Conservation (phyloP, 1,284 basidiomycete genomes). For the Afroboletus lepidellus region DNA sequence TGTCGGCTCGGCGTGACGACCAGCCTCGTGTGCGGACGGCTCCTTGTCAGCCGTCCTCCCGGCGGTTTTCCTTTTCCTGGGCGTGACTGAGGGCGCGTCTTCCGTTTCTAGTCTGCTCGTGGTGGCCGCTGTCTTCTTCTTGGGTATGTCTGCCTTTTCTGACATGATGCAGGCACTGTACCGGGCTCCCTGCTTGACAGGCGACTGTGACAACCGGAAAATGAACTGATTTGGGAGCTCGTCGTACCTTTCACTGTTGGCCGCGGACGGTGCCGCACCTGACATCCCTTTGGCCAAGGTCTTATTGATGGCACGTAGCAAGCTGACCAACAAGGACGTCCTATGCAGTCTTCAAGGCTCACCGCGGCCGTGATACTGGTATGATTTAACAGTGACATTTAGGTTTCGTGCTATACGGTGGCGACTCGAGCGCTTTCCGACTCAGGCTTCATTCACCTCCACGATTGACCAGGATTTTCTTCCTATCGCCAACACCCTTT, state of each 20-base stretch:
- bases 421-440: background rate
- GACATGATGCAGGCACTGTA: slow-evolving; percentile 26
- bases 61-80: slow-evolving; percentile 32
- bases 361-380: background rate
- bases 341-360: background rate
- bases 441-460: no score
- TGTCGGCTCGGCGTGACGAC: slow-evolving; percentile 17
- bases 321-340: background rate
- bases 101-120: slow-evolving; percentile 18
- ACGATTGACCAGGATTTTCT: background rate
- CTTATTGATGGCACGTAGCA: background rate
- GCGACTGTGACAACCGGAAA: slow-evolving; percentile 13
- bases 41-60: slow-evolving; percentile 16
- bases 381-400: slow-evolving; percentile 7
- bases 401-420: background rate
- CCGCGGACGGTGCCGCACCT: slow-evolving; percentile 17
- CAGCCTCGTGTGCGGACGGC: slow-evolving; percentile 12
- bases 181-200: slow-evolving; percentile 9
- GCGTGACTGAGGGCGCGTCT: slow-evolving; percentile 14
- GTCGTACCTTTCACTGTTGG: slow-evolving; percentile 20
- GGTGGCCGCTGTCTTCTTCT: slow-evolving; percentile 23
- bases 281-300: slow-evolving; percentile 5
- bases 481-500: background rate
- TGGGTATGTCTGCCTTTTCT: slow-evolving; percentile 25
- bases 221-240: slow-evolving; percentile 31